Evolutionary conservation across 2,329 filamentous ascomycete genomes (phyloP).

Genomic region (Hypoxylon sp.): DNA sequence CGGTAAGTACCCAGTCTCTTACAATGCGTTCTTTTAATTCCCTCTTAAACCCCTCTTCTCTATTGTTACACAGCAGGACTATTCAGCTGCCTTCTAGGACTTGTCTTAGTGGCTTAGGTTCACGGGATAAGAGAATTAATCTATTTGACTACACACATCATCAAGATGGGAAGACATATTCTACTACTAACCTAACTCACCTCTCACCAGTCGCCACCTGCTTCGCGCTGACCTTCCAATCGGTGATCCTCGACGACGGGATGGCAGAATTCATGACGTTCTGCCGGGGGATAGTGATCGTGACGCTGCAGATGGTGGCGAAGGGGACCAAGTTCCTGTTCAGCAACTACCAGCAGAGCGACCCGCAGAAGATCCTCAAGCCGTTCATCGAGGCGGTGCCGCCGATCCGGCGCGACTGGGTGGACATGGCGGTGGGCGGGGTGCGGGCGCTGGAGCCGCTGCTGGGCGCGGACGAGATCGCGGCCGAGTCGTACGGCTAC

Average conservation of each 20-base stretch:
- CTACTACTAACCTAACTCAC: neutral
- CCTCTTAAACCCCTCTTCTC: neutral
- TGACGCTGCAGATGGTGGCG: slow-evolving; percentile 68
- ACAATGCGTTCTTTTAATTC: neutral
- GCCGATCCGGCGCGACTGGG: slow-evolving; percentile 62
- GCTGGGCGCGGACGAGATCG: slow-evolving; percentile 61
- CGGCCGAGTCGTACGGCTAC: slow-evolving; percentile 63
- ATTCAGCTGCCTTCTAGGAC: neutral
- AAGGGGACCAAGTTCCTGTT: slow-evolving; percentile 67
- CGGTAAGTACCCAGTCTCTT: slow-evolving; percentile 17
- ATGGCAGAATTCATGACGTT: slow-evolving; percentile 74
- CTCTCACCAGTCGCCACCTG: slow-evolving; percentile 65
- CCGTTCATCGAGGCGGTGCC: slow-evolving; percentile 64
- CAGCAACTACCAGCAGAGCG: slow-evolving; percentile 61
- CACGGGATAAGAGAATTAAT: neutral
- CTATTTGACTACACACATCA: neutral
- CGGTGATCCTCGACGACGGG: slow-evolving; percentile 70
- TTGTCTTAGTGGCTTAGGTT: neutral
- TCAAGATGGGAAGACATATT: neutral
- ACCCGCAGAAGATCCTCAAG: slow-evolving; percentile 60
- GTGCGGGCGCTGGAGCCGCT: slow-evolving; percentile 62
- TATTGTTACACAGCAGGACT: neutral
- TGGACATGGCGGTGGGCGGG: slow-evolving; percentile 62
- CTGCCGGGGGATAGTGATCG: slow-evolving; percentile 69
- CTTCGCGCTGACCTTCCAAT: slow-evolving; percentile 72